Evolutionary conservation across 768 basidiomycete genomes (phyloP), one percentile per base, ranked within the genome.

Genomic region (Hygrocybe punicea): DNA sequence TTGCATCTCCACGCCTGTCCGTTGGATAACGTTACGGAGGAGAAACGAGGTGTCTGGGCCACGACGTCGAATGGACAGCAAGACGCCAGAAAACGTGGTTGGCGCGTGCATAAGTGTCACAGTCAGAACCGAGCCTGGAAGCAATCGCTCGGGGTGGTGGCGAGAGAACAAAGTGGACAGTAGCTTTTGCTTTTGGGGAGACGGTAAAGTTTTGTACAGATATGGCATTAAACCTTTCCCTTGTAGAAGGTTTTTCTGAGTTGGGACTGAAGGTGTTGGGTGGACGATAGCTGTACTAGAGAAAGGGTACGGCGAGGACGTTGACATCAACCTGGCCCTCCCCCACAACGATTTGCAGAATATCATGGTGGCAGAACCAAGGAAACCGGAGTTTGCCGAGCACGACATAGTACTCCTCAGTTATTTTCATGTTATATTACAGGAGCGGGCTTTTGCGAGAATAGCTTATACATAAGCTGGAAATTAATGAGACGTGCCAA

Each of bases 1-100:
- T 66, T 87, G 88, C 87, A 92, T 87, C 78, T 98, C 96, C 37
- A 97, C 88, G 11, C 94, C 95, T 11, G 89, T 92, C 60, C 93
- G 81, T 64, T 92, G 89, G 52, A 98, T 81, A 62, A 97, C 83
- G 73, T 98, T 98, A 61, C 96, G 83, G 51, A 98, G 74, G 53
- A 86, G 78, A 67, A 98, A 90, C n/a, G 86, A 88, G 24, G 92
- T 93, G 73, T 93, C 91, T 25, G 84, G 79, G 1, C 94, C 95
- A 37, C 89, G 83, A 64, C 91, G 82, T 51, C 91, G 84, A 62
- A 95, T 81, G 29, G 85, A 83, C 64, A 97, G 80, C 56, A 98
- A 78, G 45, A 98, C 89, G 35, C 96, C 96, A 6, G 93, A 90
- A 73, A 98, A 98, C 11, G 80, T 74, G 14, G 84, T 88, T 8